Evolutionary conservation across 176 grass and related monocot genomes (phyloP), one percentile per base, ranked within the genome.

Genomic region (Raddia guianensis): DNA sequence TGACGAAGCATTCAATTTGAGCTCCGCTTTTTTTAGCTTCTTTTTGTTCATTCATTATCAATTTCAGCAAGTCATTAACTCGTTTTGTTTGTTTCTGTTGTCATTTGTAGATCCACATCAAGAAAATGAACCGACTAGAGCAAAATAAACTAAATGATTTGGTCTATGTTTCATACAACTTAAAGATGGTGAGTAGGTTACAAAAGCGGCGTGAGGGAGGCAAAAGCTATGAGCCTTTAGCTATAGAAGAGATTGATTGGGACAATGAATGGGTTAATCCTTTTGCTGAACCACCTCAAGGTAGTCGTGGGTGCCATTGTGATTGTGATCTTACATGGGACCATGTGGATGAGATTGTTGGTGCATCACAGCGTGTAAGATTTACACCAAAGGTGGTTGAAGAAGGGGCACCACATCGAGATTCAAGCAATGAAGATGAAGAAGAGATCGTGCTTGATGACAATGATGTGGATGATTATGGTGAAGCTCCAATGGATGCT

Each of bases 201-300:
- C 27, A 27, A 27, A 27, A 27, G 27, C 1, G 27, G 27, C 27
- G 37, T 13, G 77, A 20, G 21, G 49, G 51, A 7, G 32, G 65
- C 9, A 68, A 18, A 12, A 15, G 27, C 16, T 79, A 67, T 68
- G 64, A 80, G 19, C 71, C 51, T 42, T 73, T 73, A 51, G 61
- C 65, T 21, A 51, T 65, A 51, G 4, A 65, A 32, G 75, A 78
- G 0, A 63, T 77, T 5, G 20, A 34, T 34, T 77, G 74, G 44
- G 58, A 63, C 7, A 78, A 78, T 37, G 46, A 65, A 16, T 51
- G 60, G 45, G 60, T 9, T 54, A 47, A 78, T 16, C 63, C 46
- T 51, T 15, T 21, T 7, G 12, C 56, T 43, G n/a, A 16, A 43
- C 64, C 42, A 14, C 35, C 51, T 68, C 50, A 37, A 12, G 5